Evolutionary conservation across 352 stramenopile genomes (phyloP), one percentile per base, ranked within the genome.

Genomic region (Globisporangium mamillatum): DNA sequence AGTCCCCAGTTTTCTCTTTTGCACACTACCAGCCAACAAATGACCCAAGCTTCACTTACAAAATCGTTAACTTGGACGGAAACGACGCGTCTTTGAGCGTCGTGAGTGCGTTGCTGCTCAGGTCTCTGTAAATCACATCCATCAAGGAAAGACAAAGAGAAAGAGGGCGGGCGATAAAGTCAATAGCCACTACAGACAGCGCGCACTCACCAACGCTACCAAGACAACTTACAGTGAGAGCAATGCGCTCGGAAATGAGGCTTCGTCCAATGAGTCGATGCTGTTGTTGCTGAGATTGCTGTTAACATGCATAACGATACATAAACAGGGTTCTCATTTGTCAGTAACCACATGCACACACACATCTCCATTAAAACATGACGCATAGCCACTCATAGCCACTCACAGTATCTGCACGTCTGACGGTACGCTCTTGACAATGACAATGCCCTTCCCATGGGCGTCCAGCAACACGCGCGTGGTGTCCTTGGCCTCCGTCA

Each of bases 241-340:
- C 20, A 82, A 48, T 32, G 60, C 25, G 18, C 61, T 67, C 18
- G 77, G 71, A 24, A 82, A 79, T 12, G 66, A 62, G 12, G 59
- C 59, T 14, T 75, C 75, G 24, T 65, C 54, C 32, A 84, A 27
- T 4, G 46, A 22, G 7, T 22, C 18, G 54, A 84, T 75, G 25
- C 61, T 76, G 67, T 84, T 84, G 63, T 70, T 75, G 38, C 59
- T 71, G 34, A 84, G 69, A 18, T 77, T 59, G 10, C 77, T 84
- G 57, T 34, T 34, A 10, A 52, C 1, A 22, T 1, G 6, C n/a
- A n/a, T 24, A 29, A 32, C 54, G 7, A 69, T n/a, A 34, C 6
- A 29, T 12, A 34, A 14, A 29, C 53, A 56, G 24, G 4, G 32
- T 10, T 8, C 44, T 52, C 44, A n/a, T 52, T n/a, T 41, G n/a